Evolutionary conservation across 228 moss, liverwort and hornwort species (phyloP), one percentile per base, ranked within the genome.

Genomic region (Sphagnum fallax): DNA sequence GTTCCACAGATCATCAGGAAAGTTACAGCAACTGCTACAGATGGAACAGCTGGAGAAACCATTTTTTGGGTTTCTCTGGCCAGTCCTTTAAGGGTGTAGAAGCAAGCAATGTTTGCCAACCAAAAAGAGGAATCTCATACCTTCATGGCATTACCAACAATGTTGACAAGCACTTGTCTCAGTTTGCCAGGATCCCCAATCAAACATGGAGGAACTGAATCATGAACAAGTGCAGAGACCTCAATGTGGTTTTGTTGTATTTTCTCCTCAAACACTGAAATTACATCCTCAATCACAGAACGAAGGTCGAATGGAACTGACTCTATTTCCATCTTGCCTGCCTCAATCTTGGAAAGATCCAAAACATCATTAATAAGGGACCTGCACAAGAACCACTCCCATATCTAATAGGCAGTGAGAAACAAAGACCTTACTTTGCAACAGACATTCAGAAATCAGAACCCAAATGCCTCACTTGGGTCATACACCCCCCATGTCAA

Each of bases 131-230:
- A 8, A 55, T 55, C 55, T 55, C 67, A 11, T 65, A 86, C 85
- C 85, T 86, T 86, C 69, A 86, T 75, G 59, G 85, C 77, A 66
- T 86, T 86, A 15, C 85, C 85, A 16, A 86, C 79, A 2, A 86
- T 79, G 50, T 86, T 86, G 69, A 86, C 82, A 52, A 86, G 65
- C 63, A 82, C 78, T 78, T 82, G 82, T 18, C 73, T 75, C 70
- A 82, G 63, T 61, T 78, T 77, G 12, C 70, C 71, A 18, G 82
- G 82, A 65, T 82, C 82, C 59, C 82, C 82, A 62, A 70, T 52
- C 76, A 82, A 67, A 32, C 78, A 74, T 15, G 65, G 50, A 53
- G 84, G 84, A 13, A 84, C 84, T 47, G 65, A 51, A 60, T 84
- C 84, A 62, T 84, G 84, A 55, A 84, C 67, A 62, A 84, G 67